These are phyloP conservation scores for Neonectria magnoliae DNA, from an alignment of 2,329 filamentous ascomycete species.

Conservation along the genomic window DNA sequence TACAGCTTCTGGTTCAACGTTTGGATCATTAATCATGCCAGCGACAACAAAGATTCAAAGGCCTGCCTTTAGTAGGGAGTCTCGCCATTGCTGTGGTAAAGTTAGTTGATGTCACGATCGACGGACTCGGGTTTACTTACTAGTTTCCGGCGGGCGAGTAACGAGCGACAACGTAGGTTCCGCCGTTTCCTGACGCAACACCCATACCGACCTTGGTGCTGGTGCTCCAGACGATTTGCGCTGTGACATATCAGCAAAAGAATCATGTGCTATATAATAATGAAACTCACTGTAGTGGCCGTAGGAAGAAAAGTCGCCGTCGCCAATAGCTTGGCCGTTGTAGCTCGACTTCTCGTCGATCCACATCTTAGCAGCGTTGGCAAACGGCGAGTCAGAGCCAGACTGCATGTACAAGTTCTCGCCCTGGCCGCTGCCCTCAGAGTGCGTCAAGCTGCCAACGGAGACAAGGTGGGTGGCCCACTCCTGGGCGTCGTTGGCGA, in stretches of 20 bases:
- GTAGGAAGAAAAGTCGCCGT: slow-evolving; percentile 31
- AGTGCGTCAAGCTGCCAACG: slow-evolving; percentile 34
- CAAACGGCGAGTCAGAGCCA: slow-evolving; percentile 22
- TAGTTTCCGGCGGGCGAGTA: slow-evolving; percentile 40
- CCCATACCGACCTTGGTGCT: slow-evolving; percentile 42
- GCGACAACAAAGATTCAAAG: not conserved
- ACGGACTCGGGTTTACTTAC: slow-evolving; percentile 25
- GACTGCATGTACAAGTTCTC: slow-evolving; percentile 41
- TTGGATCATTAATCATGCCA: not conserved
- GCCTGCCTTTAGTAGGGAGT: not conserved
- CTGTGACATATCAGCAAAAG: slow-evolving; percentile 3
- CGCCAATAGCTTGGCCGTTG: slow-evolving; percentile 32
- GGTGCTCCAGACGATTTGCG: slow-evolving; percentile 38
- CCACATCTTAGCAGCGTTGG: slow-evolving; percentile 34
- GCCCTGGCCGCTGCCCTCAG: slow-evolving; percentile 27
- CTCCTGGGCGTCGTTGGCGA: slow-evolving; percentile 36
- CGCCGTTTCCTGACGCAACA: slow-evolving; percentile 28
- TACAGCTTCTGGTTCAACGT: not conserved
- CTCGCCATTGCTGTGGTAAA: not conserved
- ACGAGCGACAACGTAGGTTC: slow-evolving; percentile 36
- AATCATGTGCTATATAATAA: too few relatives aligned
- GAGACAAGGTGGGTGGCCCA: slow-evolving; percentile 37
- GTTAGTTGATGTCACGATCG: not conserved
- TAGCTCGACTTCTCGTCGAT: slow-evolving; percentile 39
- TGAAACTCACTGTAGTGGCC: slow-evolving; percentile 38